These are phyloP conservation scores for Bacidia gigantensis DNA, from an alignment of 495 filamentous ascomycete species.

Conservation along the genomic window DNA sequence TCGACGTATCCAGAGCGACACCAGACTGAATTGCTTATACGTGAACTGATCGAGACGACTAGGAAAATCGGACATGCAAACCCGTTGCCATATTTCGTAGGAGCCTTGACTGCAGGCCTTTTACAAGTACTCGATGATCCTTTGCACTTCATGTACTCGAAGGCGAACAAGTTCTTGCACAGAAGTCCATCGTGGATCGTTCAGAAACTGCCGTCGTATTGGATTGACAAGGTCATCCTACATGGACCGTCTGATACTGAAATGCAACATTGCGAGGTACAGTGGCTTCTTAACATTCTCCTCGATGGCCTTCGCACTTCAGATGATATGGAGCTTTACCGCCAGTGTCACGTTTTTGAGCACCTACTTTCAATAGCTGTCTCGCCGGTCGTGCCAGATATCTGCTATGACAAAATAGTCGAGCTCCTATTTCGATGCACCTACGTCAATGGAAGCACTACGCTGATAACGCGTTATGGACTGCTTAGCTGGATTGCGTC, in stretches of 20 bases:
- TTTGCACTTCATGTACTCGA: slow-evolving; percentile 69
- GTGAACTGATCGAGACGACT: slow-evolving; percentile 64
- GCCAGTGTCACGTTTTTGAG: slow-evolving; percentile 67
- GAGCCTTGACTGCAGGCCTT: slow-evolving; percentile 58
- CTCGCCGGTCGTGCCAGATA: slow-evolving; percentile 46
- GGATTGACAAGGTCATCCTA: slow-evolving; percentile 58
- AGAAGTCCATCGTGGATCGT: slow-evolving; percentile 59
- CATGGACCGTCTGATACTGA: slow-evolving; percentile 60
- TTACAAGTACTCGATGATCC: slow-evolving; percentile 59
- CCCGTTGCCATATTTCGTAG: slow-evolving; percentile 57
- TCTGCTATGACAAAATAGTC: slow-evolving; percentile 53
- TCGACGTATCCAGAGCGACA: slow-evolving; percentile 60
- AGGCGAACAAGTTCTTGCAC: slow-evolving; percentile 73
- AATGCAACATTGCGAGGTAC: slow-evolving; percentile 57
- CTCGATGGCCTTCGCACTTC: slow-evolving; percentile 47
- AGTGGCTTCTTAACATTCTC: slow-evolving; percentile 70
- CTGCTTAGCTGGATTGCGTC: slow-evolving; percentile 65
- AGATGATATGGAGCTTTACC: slow-evolving; percentile 71
- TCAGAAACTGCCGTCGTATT: slow-evolving; percentile 56
- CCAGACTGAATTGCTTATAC: slow-evolving; percentile 59
- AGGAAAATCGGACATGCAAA: slow-evolving; percentile 34
- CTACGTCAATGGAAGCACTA: slow-evolving; percentile 66
- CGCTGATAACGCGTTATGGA: slow-evolving; percentile 73
- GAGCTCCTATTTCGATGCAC: slow-evolving; percentile 60
- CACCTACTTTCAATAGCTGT: slow-evolving; percentile 56